Conservation (phyloP, 2,329 filamentous ascomycete genomes). For the Fusarium sambucinum region DNA sequence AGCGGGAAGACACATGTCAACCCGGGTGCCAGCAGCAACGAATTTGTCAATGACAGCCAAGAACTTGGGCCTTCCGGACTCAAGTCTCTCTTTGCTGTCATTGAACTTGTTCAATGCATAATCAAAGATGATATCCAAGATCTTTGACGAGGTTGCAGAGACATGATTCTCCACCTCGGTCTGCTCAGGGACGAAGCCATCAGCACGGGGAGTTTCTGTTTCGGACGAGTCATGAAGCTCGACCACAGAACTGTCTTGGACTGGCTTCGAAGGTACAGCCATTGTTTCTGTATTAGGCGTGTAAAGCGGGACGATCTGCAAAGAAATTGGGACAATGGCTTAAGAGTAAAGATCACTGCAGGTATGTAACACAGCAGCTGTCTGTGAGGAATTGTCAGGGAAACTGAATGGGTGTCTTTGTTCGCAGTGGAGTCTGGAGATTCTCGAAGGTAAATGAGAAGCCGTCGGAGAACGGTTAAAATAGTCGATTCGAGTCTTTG, state of each 20-base stretch:
- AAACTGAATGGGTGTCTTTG: not conserved
- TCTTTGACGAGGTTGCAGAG: not conserved
- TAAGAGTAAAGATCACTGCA: not conserved
- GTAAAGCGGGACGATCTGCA: conserved; percentile 1
- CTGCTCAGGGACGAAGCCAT: not conserved
- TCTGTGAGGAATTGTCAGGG: not conserved
- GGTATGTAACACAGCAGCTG: conserved; percentile 9
- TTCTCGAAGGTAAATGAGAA: not conserved
- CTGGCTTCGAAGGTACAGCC: not conserved
- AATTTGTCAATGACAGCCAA: not conserved
- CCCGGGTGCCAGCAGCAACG: not conserved
- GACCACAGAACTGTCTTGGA: not conserved
- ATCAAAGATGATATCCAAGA: conserved; percentile 13
- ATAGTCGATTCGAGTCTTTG: not conserved
- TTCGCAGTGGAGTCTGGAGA: not conserved
- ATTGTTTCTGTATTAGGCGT: not conserved
- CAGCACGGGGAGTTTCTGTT: not conserved
- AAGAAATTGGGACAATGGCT: not conserved
- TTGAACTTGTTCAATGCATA: conserved; percentile 24
- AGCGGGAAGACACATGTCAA: conserved; percentile 46
- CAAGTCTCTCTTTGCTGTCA: conserved; percentile 9
- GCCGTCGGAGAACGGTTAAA: not conserved
- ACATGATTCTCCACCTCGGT: not conserved
- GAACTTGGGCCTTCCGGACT: conserved; percentile 4
- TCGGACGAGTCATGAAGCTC: not conserved